A percentile compares a stretch with the other conserved stretches of the same genome.
Conservation (phyloP, 371 early-diverging fungal genomes). For the Coemansia sp. region DNA sequence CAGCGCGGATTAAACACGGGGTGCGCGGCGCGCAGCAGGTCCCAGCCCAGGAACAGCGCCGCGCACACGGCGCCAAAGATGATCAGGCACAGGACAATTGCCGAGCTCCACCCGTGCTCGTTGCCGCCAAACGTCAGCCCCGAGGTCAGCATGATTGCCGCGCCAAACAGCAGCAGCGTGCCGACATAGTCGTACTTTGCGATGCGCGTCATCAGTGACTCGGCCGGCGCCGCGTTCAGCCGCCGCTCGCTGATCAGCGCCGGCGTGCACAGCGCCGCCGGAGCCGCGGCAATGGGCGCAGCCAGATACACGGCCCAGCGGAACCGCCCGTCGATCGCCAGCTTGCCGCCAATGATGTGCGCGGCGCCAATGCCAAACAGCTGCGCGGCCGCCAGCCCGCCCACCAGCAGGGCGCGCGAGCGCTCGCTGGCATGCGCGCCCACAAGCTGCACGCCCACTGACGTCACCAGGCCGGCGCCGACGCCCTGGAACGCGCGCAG, state of each 20-base stretch:
- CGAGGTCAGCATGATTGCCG: conserved; percentile 34
- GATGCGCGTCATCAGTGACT: conserved; percentile 21
- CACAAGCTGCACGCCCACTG: conserved; percentile 38
- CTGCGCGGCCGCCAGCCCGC: conserved; percentile 35
- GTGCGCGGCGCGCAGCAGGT: conserved; percentile 17
- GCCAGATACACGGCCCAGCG: conserved; percentile 38
- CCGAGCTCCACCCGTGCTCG: conserved; percentile 42
- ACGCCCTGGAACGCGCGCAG: conserved; percentile 53
- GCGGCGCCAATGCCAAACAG: conserved; percentile 41
- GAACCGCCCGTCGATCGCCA: conserved; percentile 34
- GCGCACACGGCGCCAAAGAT: conserved; percentile 29
- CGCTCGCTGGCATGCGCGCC: conserved; percentile 39
- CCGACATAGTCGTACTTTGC: conserved; percentile 30
- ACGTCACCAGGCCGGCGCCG: conserved; percentile 52
- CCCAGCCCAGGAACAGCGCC: conserved; percentile 27
- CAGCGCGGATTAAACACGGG: conserved; percentile 34
- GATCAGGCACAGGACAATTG: conserved; percentile 34
- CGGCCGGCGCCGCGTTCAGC: conserved; percentile 1
- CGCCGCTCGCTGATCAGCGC: conserved; percentile 22
- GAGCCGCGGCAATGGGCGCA: conserved; percentile 29
- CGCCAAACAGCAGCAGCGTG: conserved; percentile 30
- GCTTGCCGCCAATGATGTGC: conserved; percentile 34
- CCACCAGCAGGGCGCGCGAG: conserved; percentile 27
- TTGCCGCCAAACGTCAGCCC: conserved; percentile 47
- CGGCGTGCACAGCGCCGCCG: conserved; percentile 36